Evolutionary conservation across 345 rosid genomes (phyloP), one percentile per base, ranked within the genome.

Genomic region (Rhizophora mangle): DNA sequence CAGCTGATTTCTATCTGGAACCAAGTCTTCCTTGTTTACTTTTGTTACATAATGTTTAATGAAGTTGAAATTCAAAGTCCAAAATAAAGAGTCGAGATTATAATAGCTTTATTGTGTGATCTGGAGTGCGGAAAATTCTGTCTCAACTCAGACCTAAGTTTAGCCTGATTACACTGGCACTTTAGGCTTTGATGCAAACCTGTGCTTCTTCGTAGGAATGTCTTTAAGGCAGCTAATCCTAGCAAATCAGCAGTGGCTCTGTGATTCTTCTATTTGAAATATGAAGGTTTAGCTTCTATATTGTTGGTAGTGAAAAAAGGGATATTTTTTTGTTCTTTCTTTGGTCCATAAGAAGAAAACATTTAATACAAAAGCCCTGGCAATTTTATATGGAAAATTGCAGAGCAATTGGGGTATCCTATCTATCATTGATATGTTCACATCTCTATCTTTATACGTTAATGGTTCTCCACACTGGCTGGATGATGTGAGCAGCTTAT

Each of bases 1-100:
- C 22, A 31, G 19, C 52, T 64, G 46, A 47, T 70, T 66, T 54
- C 5, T 62, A 34, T 66, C 59, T 52, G 63, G n/a, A 67, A 65
- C 49, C 18, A 19, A 64, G 16, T 53, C 10, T 68, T 67, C 27
- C 63, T 66, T 68, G 52, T 67, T 31, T 57, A 22, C 54, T 37
- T 24, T 16, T 37, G 21, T n/a, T 60, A 56, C 54, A n/a, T 60
- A 29, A 15, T 53, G 49, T 74, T 0, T 22, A 27, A 60, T 54
- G 34, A 56, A 20, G 37, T 73, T 49, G 11, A 26, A 20, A 46
- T 37, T 67, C 47, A 65, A 46, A 55, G 47, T 66, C 62, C 47
- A 31, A 76, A 55, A 18, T 19, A 47, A 62, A 71, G 26, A 61
- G 53, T 31, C 36, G 7, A 20, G 36, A 16, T 16, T 47, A 1